Percentiles rank a stretch among this genome's conserved stretches.
Evolutionary conservation across 176 grass and related monocot genomes (phyloP).

Genomic region (Musa schizocarpa): DNA sequence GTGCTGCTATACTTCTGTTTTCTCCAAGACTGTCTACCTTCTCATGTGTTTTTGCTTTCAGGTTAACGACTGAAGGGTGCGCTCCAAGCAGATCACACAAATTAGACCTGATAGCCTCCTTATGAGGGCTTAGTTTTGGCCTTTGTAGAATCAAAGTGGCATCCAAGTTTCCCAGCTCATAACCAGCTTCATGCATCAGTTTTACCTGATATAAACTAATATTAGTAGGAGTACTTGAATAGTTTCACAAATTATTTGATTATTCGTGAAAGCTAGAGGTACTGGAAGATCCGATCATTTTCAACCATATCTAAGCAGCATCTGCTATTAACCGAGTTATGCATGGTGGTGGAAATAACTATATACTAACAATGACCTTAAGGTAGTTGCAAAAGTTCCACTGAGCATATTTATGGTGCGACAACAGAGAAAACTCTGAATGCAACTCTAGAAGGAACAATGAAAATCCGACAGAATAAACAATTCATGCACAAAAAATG

Average conservation of each 20-base stretch:
- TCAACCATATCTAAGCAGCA: not conserved
- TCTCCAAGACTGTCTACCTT: slow-evolving; percentile 97
- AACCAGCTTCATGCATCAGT: slow-evolving; percentile 89
- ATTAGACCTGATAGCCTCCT: slow-evolving; percentile 80
- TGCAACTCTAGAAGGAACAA: too few relatives aligned
- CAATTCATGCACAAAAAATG: too few relatives aligned
- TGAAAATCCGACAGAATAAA: too few relatives aligned
- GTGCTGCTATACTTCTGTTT: slow-evolving; percentile 93
- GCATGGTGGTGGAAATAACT: not conserved
- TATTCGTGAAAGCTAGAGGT: not conserved
- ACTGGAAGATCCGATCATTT: not conserved
- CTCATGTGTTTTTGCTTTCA: slow-evolving; percentile 96
- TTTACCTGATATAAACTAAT: slow-evolving; percentile 59
- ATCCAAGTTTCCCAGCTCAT: slow-evolving; percentile 87
- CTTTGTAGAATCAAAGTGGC: slow-evolving; percentile 84
- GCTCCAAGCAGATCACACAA: slow-evolving; percentile 73
- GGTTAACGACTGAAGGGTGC: slow-evolving; percentile 78
- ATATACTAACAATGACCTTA: not conserved
- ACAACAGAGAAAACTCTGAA: too few relatives aligned
- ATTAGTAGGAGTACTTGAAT: not conserved
- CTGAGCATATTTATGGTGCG: not conserved
- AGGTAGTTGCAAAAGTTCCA: not conserved
- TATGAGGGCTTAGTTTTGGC: slow-evolving; percentile 86
- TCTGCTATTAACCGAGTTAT: not conserved
- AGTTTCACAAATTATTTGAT: not conserved